Evolutionary conservation across 176 grass and related monocot species (phyloP).

Genomic region (Poa pratensis): DNA sequence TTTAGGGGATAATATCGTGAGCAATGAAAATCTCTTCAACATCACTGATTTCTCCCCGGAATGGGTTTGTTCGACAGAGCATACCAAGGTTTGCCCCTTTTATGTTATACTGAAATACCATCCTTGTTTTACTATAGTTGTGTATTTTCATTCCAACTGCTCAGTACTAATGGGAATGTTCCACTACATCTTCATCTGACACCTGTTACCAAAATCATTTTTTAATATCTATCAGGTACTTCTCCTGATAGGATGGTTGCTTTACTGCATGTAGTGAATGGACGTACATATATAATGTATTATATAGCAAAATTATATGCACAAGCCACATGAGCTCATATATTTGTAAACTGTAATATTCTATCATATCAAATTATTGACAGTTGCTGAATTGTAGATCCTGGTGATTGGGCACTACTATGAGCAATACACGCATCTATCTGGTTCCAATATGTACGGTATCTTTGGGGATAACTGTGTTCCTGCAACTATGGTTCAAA

Average conservation of each 20-base stretch:
- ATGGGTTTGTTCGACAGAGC: conserved; percentile 81
- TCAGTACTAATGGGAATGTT: conserved; percentile 11
- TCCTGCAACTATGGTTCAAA: conserved; percentile 62
- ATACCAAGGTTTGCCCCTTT: conserved; percentile 68
- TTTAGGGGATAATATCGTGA: conserved; percentile 47
- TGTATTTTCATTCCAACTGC: conserved; percentile 4
- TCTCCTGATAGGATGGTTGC: conserved; percentile 27
- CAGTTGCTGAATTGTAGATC: conserved; percentile 56
- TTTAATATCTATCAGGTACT: conserved; percentile 27
- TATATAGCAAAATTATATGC: conserved; percentile 18
- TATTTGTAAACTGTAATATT: conserved; percentile 13
- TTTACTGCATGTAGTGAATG: conserved; percentile 32
- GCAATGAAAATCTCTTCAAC: conserved; percentile 52
- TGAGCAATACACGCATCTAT: conserved; percentile 62
- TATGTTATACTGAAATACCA: conserved; percentile 29
- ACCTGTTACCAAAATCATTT: conserved; percentile 20
- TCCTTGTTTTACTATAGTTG: conserved; percentile 6
- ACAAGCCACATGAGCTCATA: conserved; percentile 1
- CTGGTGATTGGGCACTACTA: conserved; percentile 73
- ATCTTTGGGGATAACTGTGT: conserved; percentile 68
- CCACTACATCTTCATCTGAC: conserved; percentile 24
- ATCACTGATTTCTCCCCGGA: conserved; percentile 84
- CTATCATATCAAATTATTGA: conserved; percentile 45
- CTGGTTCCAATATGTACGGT: conserved; percentile 56
- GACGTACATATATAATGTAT: conserved; percentile 1